Percentiles rank a stretch among this genome's conserved stretches.
phyloP scores from a whole-genome alignment of 2,329 filamentous ascomycete species.

The Cercospora sp. region DNA sequence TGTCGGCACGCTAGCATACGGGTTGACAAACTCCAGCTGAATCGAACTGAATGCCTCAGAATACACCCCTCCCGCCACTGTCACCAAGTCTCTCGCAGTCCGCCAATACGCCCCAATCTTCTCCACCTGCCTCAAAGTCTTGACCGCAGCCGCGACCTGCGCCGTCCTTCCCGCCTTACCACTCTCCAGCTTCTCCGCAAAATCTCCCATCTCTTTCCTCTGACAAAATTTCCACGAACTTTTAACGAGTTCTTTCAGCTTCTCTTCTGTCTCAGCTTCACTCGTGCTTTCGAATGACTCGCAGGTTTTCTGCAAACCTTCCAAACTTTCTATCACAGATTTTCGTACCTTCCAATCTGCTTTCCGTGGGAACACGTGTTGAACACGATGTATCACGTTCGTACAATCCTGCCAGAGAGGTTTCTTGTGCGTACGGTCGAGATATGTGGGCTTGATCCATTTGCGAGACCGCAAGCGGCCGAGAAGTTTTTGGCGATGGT shows the following conservation, averaged over 20 bases:
- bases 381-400: conserved; percentile 18
- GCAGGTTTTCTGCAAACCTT: not conserved
- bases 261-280: not conserved
- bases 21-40: conserved; percentile 10
- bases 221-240: conserved; percentile 12
- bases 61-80: not conserved
- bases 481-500: conserved; percentile 20
- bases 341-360: conserved; percentile 9
- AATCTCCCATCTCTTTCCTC: not conserved
- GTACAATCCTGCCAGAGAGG: conserved; percentile 15
- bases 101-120: conserved; percentile 22
- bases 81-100: conserved; percentile 8
- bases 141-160: conserved; percentile 18
- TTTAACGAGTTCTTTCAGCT: conserved; percentile 6
- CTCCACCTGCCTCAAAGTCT: conserved; percentile 22
- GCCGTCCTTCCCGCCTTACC: conserved; percentile 8
- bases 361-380: conserved; percentile 15
- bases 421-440: conserved; percentile 22
- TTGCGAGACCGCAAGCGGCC: conserved; percentile 18
- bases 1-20: conserved; percentile 14
- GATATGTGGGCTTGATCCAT: conserved; percentile 18
- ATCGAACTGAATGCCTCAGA: not conserved
- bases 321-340: not conserved
- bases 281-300: conserved; percentile 7
- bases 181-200: conserved; percentile 11